Percentiles rank a stretch among this genome's conserved stretches.
phyloP scores from a whole-genome alignment of 2,329 filamentous ascomycete species.

The Allantophomopsis lycopodina region DNA sequence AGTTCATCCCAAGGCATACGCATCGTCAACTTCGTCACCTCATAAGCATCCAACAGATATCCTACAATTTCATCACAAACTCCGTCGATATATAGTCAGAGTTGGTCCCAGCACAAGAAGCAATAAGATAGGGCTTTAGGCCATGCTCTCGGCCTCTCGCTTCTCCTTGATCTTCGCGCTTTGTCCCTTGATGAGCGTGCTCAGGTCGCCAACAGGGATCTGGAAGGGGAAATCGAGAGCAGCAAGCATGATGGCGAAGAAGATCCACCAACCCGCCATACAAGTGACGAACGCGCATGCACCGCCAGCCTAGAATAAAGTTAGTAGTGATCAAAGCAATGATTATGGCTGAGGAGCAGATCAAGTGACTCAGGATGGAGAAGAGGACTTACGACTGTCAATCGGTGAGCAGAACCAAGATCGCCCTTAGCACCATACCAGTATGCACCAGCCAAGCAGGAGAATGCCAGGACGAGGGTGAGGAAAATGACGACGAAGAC shows the following conservation, averaged over 20 bases:
- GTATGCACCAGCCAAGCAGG: constrained; percentile 44
- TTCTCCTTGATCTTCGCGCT: not conserved
- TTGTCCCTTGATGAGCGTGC: constrained; percentile 22
- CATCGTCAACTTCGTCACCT: too few species aligned
- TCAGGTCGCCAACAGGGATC: constrained; percentile 40
- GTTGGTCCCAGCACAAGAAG: too few species aligned
- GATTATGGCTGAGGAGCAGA: not conserved
- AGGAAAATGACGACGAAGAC: constrained; percentile 59
- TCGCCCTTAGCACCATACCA: constrained; percentile 31
- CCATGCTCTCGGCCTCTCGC: too few species aligned
- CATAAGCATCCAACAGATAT: too few species aligned
- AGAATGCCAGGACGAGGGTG: constrained; percentile 43
- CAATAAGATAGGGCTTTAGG: too few species aligned
- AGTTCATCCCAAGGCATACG: too few species aligned
- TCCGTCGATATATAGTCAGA: too few species aligned
- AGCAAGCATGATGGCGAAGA: constrained; percentile 36
- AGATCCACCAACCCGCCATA: constrained; percentile 37
- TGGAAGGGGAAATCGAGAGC: constrained; percentile 40
- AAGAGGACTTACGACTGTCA: constrained; percentile 1
- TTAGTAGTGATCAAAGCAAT: not conserved
- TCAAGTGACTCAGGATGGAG: constrained; percentile 1
- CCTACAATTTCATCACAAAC: too few species aligned
- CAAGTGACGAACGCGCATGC: constrained; percentile 33
- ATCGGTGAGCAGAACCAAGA: not conserved
- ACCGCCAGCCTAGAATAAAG: constrained; percentile 18